phyloP scores from a whole-genome alignment of 139 green algal species.

The Asterochloris erici region DNA sequence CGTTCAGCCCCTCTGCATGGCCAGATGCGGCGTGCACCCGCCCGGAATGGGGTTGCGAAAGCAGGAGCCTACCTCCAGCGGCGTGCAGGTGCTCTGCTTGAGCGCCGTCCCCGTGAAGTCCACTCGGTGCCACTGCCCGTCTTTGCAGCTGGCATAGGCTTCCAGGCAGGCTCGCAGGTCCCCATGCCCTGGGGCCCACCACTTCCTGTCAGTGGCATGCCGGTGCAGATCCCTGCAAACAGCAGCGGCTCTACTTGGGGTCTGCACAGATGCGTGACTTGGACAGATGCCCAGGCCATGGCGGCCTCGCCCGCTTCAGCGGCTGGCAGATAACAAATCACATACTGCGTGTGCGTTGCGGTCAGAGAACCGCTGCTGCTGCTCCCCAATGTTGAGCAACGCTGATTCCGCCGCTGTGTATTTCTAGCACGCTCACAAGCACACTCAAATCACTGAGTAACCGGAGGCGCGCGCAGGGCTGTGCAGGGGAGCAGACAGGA shows the following conservation, averaged over 20 bases:
- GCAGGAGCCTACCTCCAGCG: not conserved
- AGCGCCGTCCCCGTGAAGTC: conserved; percentile 51
- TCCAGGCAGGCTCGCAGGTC: conserved; percentile 40
- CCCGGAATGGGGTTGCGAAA: not conserved
- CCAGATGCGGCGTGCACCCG: too few relatives aligned
- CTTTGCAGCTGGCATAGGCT: conserved; percentile 43
- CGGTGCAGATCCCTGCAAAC: conserved; percentile 27
- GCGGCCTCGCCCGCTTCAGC: conserved; percentile 3
- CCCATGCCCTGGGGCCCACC: conserved; percentile 27
- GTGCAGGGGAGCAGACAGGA: too few relatives aligned
- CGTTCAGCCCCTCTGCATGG: too few relatives aligned
- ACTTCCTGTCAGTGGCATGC: conserved; percentile 27
- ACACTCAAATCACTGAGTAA: not conserved
- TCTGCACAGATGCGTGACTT: too few relatives aligned
- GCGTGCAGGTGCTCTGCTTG: not conserved
- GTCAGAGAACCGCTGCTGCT: not conserved
- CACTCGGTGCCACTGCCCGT: conserved; percentile 52
- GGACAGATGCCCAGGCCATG: not conserved
- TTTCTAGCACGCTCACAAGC: not conserved
- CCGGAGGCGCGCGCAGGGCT: not conserved
- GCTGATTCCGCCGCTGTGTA: not conserved
- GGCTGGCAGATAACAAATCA: not conserved
- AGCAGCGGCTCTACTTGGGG: not conserved
- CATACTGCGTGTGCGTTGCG: not conserved
- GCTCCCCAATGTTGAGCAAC: not conserved